A percentile compares a stretch with the other conserved stretches of the same genome.
These are phyloP conservation scores for Tuber indicum DNA, from an alignment of 495 filamentous ascomycete species.

Conservation along the genomic window DNA sequence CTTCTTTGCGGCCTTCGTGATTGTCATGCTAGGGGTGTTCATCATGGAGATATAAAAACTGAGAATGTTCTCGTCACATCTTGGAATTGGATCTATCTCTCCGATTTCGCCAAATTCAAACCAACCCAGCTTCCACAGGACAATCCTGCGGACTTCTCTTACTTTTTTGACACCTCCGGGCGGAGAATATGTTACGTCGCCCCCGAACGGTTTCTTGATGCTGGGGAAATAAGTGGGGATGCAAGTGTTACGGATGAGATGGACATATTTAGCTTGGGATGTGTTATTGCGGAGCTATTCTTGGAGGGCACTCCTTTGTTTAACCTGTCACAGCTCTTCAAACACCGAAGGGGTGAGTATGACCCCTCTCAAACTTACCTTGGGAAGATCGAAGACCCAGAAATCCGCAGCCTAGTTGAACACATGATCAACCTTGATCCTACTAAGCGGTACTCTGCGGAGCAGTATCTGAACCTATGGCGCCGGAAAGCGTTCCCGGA, in stretches of 20 bases:
- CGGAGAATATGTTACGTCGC: conserved; percentile 93
- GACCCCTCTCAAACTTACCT: conserved; percentile 70
- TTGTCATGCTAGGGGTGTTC: conserved; percentile 82
- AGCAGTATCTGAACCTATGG: conserved; percentile 91
- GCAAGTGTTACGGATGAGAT: conserved; percentile 83
- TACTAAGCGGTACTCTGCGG: conserved; percentile 82
- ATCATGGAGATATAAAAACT: conserved; percentile 97
- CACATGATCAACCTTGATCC: conserved; percentile 96
- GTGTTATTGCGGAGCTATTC: conserved; percentile 95
- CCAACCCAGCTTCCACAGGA: conserved; percentile 91
- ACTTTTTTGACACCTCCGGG: conserved; percentile 92
- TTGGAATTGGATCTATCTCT: conserved; percentile 98
- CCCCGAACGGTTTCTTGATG: conserved; percentile 78
- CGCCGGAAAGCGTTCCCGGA: conserved; percentile 84
- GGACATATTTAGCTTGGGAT: conserved; percentile 97
- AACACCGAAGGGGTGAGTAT: conserved; percentile 86
- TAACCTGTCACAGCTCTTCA: conserved; percentile 85
- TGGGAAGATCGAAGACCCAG: conserved; percentile 76
- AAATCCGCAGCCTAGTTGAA: conserved; percentile 70
- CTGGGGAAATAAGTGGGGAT: conserved; percentile 57
- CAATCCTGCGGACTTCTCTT: conserved; percentile 94
- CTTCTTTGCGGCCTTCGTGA: conserved; percentile 87
- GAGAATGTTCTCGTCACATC: conserved; percentile 95
- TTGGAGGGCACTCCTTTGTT: conserved; percentile 86
- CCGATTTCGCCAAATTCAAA: conserved; percentile 96